Percentiles rank a stretch among this genome's conserved stretches.
These are phyloP conservation scores for Ilyonectria destructans DNA, from an alignment of 2,329 filamentous ascomycete species.

Conservation along the genomic window DNA sequence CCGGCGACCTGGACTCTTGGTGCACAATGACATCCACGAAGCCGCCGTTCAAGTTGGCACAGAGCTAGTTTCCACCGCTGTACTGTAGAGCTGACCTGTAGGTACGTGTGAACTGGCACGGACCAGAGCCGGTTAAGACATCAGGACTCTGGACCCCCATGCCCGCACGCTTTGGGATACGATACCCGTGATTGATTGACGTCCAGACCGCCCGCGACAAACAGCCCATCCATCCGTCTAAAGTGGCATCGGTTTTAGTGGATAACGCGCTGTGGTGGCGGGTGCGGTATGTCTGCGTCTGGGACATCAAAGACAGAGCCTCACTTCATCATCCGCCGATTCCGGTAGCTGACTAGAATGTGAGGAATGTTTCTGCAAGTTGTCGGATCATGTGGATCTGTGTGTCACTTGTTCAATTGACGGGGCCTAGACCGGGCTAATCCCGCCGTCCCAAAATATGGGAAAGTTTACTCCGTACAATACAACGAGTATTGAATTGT, in stretches of 20 bases:
- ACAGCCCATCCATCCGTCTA: constrained; percentile 8
- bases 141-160: constrained; percentile 21
- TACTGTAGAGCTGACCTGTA: constrained; percentile 26
- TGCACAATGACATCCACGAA: constrained; percentile 17
- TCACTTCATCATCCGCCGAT: constrained; percentile 1
- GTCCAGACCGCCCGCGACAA: constrained; percentile 14
- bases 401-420: background rate
- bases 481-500: background rate
- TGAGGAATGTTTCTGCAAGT: background rate
- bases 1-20: constrained; percentile 18
- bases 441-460: background rate
- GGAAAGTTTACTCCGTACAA: too few relatives aligned
- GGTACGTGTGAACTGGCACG: constrained; percentile 33
- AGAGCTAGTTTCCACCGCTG: constrained; percentile 14
- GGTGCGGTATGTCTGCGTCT: constrained; percentile 20
- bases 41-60: constrained; percentile 10
- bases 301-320: constrained; percentile 25
- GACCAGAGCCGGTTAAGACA: constrained; percentile 34
- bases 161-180: constrained; percentile 11
- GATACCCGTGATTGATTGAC: constrained; percentile 12
- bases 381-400: background rate
- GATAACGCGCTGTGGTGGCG: constrained; percentile 22
- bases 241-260: background rate
- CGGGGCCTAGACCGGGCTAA: constrained; percentile 15
- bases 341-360: constrained; percentile 2